A percentile compares a stretch with the other conserved stretches of the same genome.
These are phyloP conservation scores for Phytophthora megakarya DNA, from an alignment of 352 stramenopile genomes.

Conservation along the genomic window DNA sequence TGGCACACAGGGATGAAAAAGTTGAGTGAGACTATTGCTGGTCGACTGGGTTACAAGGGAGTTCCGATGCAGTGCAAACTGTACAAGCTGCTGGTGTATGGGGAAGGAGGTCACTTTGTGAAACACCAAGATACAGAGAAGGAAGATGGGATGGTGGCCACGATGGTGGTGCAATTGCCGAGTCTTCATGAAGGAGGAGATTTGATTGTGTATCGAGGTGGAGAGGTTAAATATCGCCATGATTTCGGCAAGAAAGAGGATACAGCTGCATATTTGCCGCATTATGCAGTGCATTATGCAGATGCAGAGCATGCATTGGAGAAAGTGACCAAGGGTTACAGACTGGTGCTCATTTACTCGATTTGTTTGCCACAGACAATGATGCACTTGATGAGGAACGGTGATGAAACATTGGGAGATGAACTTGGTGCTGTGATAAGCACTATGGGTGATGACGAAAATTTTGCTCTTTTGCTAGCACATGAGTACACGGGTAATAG, in stretches of 20 bases:
- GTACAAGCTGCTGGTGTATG: too few species aligned
- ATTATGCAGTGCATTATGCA: constrained; percentile 32
- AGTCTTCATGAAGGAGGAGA: background rate
- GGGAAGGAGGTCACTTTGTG: too few species aligned
- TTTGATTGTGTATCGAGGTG: too few species aligned
- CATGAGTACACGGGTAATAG: constrained; percentile 19
- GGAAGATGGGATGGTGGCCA: too few species aligned
- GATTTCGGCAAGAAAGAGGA: constrained; percentile 1
- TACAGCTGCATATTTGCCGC: background rate
- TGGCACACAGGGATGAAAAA: too few species aligned
- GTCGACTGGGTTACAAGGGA: too few species aligned
- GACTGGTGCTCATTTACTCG: too few species aligned
- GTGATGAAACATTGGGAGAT: constrained; percentile 1
- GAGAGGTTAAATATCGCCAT: background rate
- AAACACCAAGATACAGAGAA: too few species aligned
- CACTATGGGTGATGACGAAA: background rate
- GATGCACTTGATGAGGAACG: constrained; percentile 6
- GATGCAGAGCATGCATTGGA: constrained; percentile 26
- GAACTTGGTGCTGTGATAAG: constrained; percentile 9
- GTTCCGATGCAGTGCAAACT: too few species aligned
- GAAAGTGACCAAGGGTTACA: background rate
- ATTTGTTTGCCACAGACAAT: too few species aligned
- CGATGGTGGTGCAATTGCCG: too few species aligned
- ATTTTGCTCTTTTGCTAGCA: constrained; percentile 22
- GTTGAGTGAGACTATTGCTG: too few species aligned